Conservation (phyloP, 331 rosid genomes). For the Malus hybrid region DNA sequence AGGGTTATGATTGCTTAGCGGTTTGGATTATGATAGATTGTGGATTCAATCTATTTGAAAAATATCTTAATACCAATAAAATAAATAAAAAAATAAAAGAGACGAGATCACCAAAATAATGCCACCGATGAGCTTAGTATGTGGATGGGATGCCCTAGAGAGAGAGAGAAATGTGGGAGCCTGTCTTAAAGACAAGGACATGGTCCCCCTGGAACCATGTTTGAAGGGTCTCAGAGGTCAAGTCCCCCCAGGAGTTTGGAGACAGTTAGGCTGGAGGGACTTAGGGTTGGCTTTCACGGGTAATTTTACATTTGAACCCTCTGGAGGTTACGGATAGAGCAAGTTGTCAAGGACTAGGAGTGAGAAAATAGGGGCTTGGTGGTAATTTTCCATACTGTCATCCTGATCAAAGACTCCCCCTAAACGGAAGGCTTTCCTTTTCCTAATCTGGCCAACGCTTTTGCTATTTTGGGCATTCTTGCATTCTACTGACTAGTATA, state of each 20-base stretch:
- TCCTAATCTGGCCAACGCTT: not conserved
- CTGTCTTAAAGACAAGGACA: not conserved
- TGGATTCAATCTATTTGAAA: not conserved
- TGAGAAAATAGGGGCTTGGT: not conserved
- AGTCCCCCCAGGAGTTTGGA: not conserved
- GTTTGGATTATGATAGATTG: not conserved
- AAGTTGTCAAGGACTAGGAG: not conserved
- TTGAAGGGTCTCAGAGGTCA: not conserved
- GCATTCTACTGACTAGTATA: not conserved
- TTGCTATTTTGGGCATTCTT: not conserved
- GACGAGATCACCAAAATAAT: not conserved
- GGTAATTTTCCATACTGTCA: not conserved
- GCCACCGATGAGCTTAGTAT: not conserved
- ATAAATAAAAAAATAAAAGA: not conserved
- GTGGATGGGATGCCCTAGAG: not conserved
- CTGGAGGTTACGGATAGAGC: not conserved
- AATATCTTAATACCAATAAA: not conserved
- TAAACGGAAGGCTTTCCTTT: not conserved
- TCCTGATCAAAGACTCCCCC: not conserved
- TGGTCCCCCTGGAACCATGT: not conserved
- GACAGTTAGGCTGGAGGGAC: not conserved
- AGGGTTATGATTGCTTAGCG: not conserved
- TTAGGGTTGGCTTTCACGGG: not conserved
- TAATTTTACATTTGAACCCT: not conserved
- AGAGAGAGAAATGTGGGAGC: not conserved